phyloP scores from a whole-genome alignment of 1,139 yeast genomes.

The Suhomyces maxii region DNA sequence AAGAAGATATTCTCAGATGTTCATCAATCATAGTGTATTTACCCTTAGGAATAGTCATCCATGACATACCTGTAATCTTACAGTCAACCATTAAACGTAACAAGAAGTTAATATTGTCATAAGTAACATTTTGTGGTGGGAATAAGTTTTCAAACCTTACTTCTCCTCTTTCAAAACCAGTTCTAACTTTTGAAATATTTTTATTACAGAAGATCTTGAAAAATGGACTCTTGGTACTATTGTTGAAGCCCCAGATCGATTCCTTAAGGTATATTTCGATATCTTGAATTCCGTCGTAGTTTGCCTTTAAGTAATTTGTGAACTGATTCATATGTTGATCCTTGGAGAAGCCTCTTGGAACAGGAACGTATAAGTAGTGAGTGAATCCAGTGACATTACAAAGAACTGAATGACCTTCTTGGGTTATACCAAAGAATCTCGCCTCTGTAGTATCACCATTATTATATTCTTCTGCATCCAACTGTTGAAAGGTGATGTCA shows the following conservation, averaged over 20 bases:
- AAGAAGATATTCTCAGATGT: slow-evolving; percentile 55
- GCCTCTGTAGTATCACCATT: slow-evolving; percentile 62
- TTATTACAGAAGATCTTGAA: slow-evolving; percentile 72
- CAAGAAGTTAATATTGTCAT: slow-evolving; percentile 86
- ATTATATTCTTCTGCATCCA: slow-evolving; percentile 87
- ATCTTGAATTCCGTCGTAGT: slow-evolving; percentile 57
- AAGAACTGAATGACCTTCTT: slow-evolving; percentile 80
- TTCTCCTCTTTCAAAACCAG: slow-evolving; percentile 83
- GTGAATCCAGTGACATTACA: slow-evolving; percentile 87
- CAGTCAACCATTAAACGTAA: slow-evolving; percentile 91
- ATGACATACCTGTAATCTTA: slow-evolving; percentile 92
- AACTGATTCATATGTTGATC: slow-evolving; percentile 54
- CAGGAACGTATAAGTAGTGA: slow-evolving; percentile 91
- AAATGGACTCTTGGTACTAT: slow-evolving; percentile 75
- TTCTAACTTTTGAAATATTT: slow-evolving; percentile 64
- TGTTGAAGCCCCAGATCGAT: slow-evolving; percentile 92
- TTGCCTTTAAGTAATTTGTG: slow-evolving; percentile 47
- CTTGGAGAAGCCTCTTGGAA: slow-evolving; percentile 72
- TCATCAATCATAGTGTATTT: slow-evolving; percentile 54
- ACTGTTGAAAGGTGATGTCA: slow-evolving; percentile 81
- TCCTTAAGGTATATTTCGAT: slow-evolving; percentile 72
- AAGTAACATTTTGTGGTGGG: slow-evolving; percentile 63
- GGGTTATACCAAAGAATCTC: slow-evolving; percentile 90
- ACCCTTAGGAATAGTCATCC: slow-evolving; percentile 86
- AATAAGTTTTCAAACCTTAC: slow-evolving; percentile 64